Evolutionary conservation across 2,329 filamentous ascomycete genomes (phyloP), one percentile per base, ranked within the genome.

Genomic region (Ambrosiella cleistominuta): DNA sequence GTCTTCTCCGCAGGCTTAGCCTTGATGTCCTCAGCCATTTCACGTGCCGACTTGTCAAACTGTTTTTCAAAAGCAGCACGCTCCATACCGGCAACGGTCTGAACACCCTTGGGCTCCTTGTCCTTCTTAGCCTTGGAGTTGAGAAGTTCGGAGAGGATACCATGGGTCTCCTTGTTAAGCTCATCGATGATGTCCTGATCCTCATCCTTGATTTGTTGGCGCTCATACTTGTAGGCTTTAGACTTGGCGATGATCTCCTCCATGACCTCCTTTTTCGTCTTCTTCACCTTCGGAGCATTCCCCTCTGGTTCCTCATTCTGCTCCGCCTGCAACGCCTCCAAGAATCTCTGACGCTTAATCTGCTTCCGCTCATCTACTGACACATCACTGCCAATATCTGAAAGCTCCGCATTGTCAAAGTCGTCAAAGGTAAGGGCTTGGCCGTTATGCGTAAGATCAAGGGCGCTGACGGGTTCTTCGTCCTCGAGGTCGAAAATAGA

Each of bases 201-300:
- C 54, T 93, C 88, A 61, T 97, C 93, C 67, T 95, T 96, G 36
- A 82, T 81, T 61, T 88, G 83, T 70, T 98, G 93, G 45, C 93
- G 82, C 71, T 97, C 90, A 66, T 91, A 90, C 71, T 95, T 97
- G 77, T 96, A 80, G 62, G 87, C 76, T 68, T 98, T 98, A 0
- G 91, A 97, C 71, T 98, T 98, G 61, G 90, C 88, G 63, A 98
- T 96, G 61, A 98, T 78, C 70, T 98, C 94, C 66, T 95, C 86
- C 88, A 97, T 96, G 54, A 98, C 87, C 70, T 98, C 93, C 57
- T 93, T 86, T 71, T 96, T 97, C 2, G 84, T 84, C 74, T 96
- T 98, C 70, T 95, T 96, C 60, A 85, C 79, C 65, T 91, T 85
- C 0, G 88, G 89, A 62, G 83, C 73, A 17, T 75, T 75, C 40